Percentiles rank a stretch among this genome's conserved stretches.
These are phyloP conservation scores for Thalassiosira pacifica DNA, from an alignment of 352 stramenopile genomes.

Conservation along the genomic window DNA sequence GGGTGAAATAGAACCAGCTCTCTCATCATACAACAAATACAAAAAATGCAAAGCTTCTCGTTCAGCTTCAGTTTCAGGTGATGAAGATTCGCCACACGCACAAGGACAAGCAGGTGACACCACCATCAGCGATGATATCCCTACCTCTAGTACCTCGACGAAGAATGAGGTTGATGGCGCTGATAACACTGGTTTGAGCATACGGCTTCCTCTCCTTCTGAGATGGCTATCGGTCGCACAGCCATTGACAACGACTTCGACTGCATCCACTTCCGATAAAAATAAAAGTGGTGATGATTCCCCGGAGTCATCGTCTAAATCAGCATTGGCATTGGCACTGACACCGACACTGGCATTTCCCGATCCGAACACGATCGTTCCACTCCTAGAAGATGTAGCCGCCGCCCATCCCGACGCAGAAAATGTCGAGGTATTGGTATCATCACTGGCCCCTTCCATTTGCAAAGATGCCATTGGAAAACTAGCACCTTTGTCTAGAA, in stretches of 20 bases:
- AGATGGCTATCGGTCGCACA: slow-evolving; percentile 62
- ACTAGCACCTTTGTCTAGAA: slow-evolving; percentile 56
- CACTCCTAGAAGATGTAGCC: slow-evolving; percentile 76
- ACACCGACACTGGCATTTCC: too few species aligned
- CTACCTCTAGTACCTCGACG: too few species aligned
- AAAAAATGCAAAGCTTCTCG: not conserved
- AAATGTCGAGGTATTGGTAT: slow-evolving; percentile 72
- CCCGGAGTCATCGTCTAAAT: too few species aligned
- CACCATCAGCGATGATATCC: too few species aligned
- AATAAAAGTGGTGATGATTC: too few species aligned
- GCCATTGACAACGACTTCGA: slow-evolving; percentile 34
- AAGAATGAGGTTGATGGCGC: too few species aligned
- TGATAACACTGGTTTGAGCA: not conserved
- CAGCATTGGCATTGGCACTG: too few species aligned
- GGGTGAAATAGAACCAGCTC: not conserved
- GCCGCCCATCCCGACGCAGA: slow-evolving; percentile 72
- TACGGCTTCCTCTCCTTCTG: slow-evolving; percentile 73
- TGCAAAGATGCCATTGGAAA: slow-evolving; percentile 60
- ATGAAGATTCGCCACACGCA: not conserved
- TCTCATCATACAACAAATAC: not conserved
- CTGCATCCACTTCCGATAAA: too few species aligned
- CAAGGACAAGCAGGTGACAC: too few species aligned
- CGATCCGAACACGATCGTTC: slow-evolving; percentile 58
- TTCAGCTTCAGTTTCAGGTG: not conserved
- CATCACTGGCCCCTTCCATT: slow-evolving; percentile 64